Evolutionary conservation across 2,329 filamentous ascomycete species (phyloP), one percentile per base, ranked within the genome.

Genomic region (Pyricularia pennisetigena): DNA sequence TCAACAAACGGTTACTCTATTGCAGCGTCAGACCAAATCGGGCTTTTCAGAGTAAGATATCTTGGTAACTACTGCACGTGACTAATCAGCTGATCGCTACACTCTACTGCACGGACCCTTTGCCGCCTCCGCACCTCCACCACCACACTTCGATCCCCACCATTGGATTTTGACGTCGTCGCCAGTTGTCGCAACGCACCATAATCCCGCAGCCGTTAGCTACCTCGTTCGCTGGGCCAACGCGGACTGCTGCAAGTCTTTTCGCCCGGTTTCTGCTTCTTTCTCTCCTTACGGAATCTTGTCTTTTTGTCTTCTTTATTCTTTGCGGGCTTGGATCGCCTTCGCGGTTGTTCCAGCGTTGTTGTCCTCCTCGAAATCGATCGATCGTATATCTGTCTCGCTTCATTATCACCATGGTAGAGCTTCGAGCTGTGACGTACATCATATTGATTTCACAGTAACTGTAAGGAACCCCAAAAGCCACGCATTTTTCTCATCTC

Each of bases 331-430:
- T 65, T 49, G 63, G 29, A 28, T 28, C 28, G 59, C 59, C 59
- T 9, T 65, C 3, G 28, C 41, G 16, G 29, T 64, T 29, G 28
- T 65, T 23, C 63, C 10, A 12, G 29, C 63, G 26, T 12, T 29
- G 32, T 29, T 29, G 30, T 14, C 30, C 2, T 41, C 63, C 7
- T 26, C 32, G 23, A 62, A 62, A 64, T 9, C 26, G 62, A 26
- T 49, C 64, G 32, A 35, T 49, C 35, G 32, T 29, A 35, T 30
- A 49, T 64, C 66, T 54, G 28, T 67, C 30, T 41, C 24, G 24
- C 59, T 49, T 32, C 23, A 54, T 67, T 23, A 67, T 64, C 66
- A 67, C 32, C 66, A 67, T 67, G 66, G 66, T 67, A 63, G 59
- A 41, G 32, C 49, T 28, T 26, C 61, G 66, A 67, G 57, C 32